Base-by-base conservation (phyloP, 2,329 filamentous ascomycete genomes). In the Trichoderma sp. region DNA sequence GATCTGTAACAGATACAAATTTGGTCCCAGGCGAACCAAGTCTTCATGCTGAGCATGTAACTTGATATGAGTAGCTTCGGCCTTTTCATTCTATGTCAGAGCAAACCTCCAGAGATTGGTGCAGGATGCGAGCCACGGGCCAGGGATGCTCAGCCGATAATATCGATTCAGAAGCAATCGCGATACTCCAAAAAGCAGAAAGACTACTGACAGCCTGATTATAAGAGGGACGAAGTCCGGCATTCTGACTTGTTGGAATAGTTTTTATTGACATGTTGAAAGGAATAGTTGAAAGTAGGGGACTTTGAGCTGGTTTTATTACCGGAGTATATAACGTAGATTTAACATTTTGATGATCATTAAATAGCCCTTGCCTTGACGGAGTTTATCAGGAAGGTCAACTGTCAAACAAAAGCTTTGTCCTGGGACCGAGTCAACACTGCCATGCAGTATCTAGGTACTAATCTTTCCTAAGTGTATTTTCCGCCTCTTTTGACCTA, bases 11-110 rank as follows among this genome's bases (percentile, higher is more conserved):
- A 0, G 91, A 93, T 1, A 96, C 79, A 0, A 83, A 72, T 94
- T 94, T 0, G 92, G 92, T 0, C 92, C 92, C 4, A 94, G 79
- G 1, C 92, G 86, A 1, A 96, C 91, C 2, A 95, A 83, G 75
- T 92, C 88, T 58, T 92, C 92, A 80, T 93, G 84, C 73, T 92
- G 85, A 16, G 85, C 84, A 76, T 96, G 92, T 0, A 96, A 11
- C 24, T 31, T 57, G 21, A 57, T 24, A 33, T 57, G 53, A 19
- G 53, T 57, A 57, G 24, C 16, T 16, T 57, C 53, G 19, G 53
- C 53, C 24, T 24, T 57, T 21, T 57, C 53, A 11, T 24, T 57
- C 53, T 24, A 57, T 29, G 53, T 57, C 14, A 57, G 7, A 29
- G 53, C 21, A 57, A 57, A 57, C 11, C 53, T 57, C 53, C 53